Conservation (phyloP, 2,329 filamentous ascomycete genomes). For the Talaromyces sp. region DNA sequence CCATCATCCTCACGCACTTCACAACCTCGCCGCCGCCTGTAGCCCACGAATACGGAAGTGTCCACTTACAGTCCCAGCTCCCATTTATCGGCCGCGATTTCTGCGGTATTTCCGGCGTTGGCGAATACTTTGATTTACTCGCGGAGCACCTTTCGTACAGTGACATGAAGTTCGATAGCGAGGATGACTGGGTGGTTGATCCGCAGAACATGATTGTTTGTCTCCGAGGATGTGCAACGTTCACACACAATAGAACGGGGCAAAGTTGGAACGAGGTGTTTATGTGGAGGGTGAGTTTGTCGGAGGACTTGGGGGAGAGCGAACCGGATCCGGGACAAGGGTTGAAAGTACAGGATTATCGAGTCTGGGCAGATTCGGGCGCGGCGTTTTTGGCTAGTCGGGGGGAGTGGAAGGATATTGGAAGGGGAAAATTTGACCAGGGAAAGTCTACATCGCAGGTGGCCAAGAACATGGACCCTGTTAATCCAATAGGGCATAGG, state of each 20-base stretch:
- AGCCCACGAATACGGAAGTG: constrained; percentile 38
- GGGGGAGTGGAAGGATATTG: constrained; percentile 17
- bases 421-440: background rate
- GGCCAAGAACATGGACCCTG: constrained; percentile 5
- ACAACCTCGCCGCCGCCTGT: constrained; percentile 22
- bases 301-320: constrained; percentile 19
- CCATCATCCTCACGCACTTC: constrained; percentile 28
- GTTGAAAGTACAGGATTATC: constrained; percentile 36
- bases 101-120: constrained; percentile 29
- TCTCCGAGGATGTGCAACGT: constrained; percentile 30
- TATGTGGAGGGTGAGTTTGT: constrained; percentile 33
- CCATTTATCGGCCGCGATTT: constrained; percentile 42
- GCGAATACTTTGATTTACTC: constrained; percentile 34
- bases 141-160: constrained; percentile 26
- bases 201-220: constrained; percentile 25
- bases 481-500: constrained; percentile 13
- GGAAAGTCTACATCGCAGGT: constrained; percentile 10
- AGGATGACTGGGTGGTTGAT: constrained; percentile 36
- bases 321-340: constrained; percentile 4
- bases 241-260: constrained; percentile 29
- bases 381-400: constrained; percentile 38
- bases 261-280: constrained; percentile 40
- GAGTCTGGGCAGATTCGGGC: constrained; percentile 42
- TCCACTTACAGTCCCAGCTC: constrained; percentile 22
- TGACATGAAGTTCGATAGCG: constrained; percentile 33